Base-by-base conservation (phyloP, 495 filamentous ascomycete species). In the Aspergillus taichungensis region DNA sequence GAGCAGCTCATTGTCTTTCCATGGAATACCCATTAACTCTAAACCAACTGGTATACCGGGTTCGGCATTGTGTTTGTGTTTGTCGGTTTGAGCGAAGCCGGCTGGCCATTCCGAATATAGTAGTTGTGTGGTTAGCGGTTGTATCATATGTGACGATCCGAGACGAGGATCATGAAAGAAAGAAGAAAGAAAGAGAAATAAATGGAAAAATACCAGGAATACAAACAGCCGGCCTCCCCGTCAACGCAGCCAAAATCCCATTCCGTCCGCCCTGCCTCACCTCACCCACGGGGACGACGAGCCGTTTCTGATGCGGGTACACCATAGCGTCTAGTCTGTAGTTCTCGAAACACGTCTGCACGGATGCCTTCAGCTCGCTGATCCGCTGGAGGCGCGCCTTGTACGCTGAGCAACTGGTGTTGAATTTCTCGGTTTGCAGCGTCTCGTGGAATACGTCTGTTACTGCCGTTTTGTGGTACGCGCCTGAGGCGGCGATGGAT, bases 301-400 rank as follows among this genome's bases (percentile, higher is more conserved):
- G 62, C 38, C 80, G 80, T 45, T 72, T 71, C 49, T 85, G 82
- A 55, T 84, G 76, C 8, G 80, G 82, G 54, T 84, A 85, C 46
- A 82, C 72, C 24, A 84, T 41, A 0, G 73, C 79, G 52, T 82
- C 77, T 1, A 85, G 56, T 3, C 56, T 48, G 41, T 77, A 56
- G 1, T 44, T 33, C 1, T 55, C 51, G 47, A 84, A 82, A 0
- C 72, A 77, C 8, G 41, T n/a, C 6, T 60, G 40, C 3, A 84
- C 54, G 0, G 67, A 57, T 2, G 57, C 43, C 12, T 69, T 78
- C 14, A 84, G 62, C 11, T 64, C 51, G 1, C 52, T 51, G 40
- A 83, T 82, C 0, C 55, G 63, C 5, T 56, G 36, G 33, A 74
- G 59, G 27, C 62, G 58, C 0, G 45, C 29, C 5, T 53, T 52